Conservation (phyloP, 2,329 filamentous ascomycete species). For the Fusarium sambucinum region DNA sequence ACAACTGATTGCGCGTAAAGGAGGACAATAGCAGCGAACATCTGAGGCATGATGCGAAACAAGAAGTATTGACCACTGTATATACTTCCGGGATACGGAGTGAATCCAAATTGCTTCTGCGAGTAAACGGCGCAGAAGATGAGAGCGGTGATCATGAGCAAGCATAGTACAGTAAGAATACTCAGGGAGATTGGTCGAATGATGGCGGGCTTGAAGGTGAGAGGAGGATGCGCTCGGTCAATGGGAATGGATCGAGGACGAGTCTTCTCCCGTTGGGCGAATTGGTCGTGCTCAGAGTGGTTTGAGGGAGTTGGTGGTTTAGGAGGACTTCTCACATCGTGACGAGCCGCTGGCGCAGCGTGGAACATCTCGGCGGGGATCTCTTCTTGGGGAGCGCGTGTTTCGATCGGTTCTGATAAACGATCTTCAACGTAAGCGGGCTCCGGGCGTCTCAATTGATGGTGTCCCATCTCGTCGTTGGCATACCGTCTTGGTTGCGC, state of each 20-base stretch:
- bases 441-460: constrained; percentile 41
- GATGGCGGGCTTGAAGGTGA: constrained; percentile 78
- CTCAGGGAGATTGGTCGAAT: constrained; percentile 75
- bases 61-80: constrained; percentile 84
- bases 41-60: constrained; percentile 85
- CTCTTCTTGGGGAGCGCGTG: constrained; percentile 28
- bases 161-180: constrained; percentile 69
- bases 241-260: constrained; percentile 55
- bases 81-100: constrained; percentile 73
- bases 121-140: constrained; percentile 80
- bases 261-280: constrained; percentile 46
- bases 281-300: constrained; percentile 29
- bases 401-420: constrained; percentile 42
- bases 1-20: constrained; percentile 83
- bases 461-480: constrained; percentile 37
- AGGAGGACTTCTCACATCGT: constrained; percentile 21
- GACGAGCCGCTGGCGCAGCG: constrained; percentile 32
- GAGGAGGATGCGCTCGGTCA: constrained; percentile 58
- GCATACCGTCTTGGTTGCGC: constrained; percentile 38
- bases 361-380: constrained; percentile 33
- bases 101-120: constrained; percentile 71
- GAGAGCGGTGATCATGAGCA: constrained; percentile 78
- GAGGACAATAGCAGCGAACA: constrained; percentile 77
- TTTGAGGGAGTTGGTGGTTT: constrained; percentile 33
- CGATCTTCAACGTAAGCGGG: constrained; percentile 49